Base-by-base conservation (phyloP, 2,329 filamentous ascomycete species). In the Botrytis medusae region DNA sequence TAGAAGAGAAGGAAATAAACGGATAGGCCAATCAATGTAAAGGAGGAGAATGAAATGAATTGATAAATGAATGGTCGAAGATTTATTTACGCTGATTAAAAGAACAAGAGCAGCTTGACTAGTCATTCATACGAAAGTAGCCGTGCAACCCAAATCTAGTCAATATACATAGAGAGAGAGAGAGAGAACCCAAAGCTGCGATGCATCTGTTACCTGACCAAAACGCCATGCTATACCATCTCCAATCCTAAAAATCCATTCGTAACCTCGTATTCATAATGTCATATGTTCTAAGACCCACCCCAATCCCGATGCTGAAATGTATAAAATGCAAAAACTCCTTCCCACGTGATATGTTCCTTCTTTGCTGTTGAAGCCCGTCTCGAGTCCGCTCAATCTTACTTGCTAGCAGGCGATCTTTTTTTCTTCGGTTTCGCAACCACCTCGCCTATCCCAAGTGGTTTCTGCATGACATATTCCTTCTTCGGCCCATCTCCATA, bases 341-440 rank as follows among this genome's bases (percentile, higher is more conserved):
- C 64, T n/a, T 54, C 46, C 64, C 34, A 16, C 32, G n/a, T 57
- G 37, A 67, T 54, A 9, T 54, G 22, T 67, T 34, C 40, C 46
- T 40, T 54, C 25, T 29, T 40, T 54, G 46, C 25, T 9, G 54
- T 25, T 67, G n/a, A 29, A 64, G 20, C 62, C 25, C 22, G 12
- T 46, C 10, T 44, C 10, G 22, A 2, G 14, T 67, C 25, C 10
- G n/a, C 18, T 40, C n/a, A 64, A 32, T 32, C 34, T 25, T 54
- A 29, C 40, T 67, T 54, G 40, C 46, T 54, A 29, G 64, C n/a
- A 29, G 32, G 16, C 9, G 64, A 73, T 87, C 84, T 72, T 80
- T 81, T 75, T 85, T 84, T 74, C 85, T 84, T 74, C 81, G 48
- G 20, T 44, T 72, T 60, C 1, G 46, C 4, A 18, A 44, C 37